phyloP scores from a whole-genome alignment of 805 yeast species.

The Cyberlindnera amylophila region DNA sequence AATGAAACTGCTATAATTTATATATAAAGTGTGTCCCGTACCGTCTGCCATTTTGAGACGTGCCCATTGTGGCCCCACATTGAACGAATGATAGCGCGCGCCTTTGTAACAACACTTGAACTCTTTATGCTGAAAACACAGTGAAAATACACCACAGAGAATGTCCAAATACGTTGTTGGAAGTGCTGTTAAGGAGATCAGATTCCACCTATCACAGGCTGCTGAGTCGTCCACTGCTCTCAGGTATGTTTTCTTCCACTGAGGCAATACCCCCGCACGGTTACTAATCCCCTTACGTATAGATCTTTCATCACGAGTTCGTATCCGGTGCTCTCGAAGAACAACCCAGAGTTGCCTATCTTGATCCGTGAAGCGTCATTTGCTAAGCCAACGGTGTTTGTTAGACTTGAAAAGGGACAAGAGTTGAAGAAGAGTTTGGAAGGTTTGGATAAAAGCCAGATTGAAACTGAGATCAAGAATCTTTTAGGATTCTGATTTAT shows the following conservation, averaged over 20 bases:
- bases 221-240: constrained; percentile 67
- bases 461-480: constrained; percentile 23
- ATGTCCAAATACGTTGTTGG: constrained; percentile 36
- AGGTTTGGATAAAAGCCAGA: constrained; percentile 29
- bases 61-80: too few relatives aligned
- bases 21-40: too few relatives aligned
- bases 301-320: constrained; percentile 58
- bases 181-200: constrained; percentile 64
- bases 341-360: constrained; percentile 67
- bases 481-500: constrained; percentile 13
- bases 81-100: too few relatives aligned
- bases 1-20: too few relatives aligned
- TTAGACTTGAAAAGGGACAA: constrained; percentile 53
- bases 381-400: constrained; percentile 67
- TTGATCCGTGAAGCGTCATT: constrained; percentile 67
- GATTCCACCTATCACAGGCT: constrained; percentile 79
- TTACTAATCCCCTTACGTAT: background rate
- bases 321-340: constrained; percentile 61
- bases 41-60: too few relatives aligned
- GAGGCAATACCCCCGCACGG: background rate
- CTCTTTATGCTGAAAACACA: background rate
- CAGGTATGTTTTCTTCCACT: constrained; percentile 34
- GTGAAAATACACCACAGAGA: background rate
- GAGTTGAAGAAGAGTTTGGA: constrained; percentile 34
- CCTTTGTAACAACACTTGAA: too few relatives aligned